Evolutionary conservation across 2,329 filamentous ascomycete species (phyloP), one percentile per base, ranked within the genome.

Genomic region (Penicillium sp.): DNA sequence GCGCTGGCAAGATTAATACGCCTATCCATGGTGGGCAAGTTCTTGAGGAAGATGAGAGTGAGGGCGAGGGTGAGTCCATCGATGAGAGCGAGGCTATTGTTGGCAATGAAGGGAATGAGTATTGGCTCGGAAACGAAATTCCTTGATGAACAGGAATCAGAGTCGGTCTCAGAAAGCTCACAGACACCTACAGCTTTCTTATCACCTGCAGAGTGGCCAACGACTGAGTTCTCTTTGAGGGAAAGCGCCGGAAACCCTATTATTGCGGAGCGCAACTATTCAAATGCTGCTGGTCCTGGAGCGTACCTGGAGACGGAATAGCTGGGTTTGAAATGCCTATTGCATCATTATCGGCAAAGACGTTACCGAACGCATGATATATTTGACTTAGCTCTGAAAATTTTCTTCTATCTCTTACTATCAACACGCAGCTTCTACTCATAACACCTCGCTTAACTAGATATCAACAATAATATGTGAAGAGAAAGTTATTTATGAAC

Each of bases 401-500:
- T 53, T 53, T 59, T 53, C 21, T 59, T 47, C 47, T 52, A 52
- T 58, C 46, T 47, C 38, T 31, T 48, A 29, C 53, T 21, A 38
- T 44, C 30, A 58, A 44, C 47, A 49, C 46, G n/a, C 58, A 47
- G 17, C 29, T 30, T 51, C 23, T 55, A 48, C 50, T 30, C 44
- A 21, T 9, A 55, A 55, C 50, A 60, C 58, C 50, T 59, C 19
- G 50, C 50, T 60, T 56, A 41, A 41, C 44, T 15, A 56, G 7
- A 21, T 47, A 26, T 21, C 11, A 48, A 41, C 15, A 29, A 47
- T 17, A 44, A 51, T 26, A 41, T 21, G 35, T 46, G 46, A 17
- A 30, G 2, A 29, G 46, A 44, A 45, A 7, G 15, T 15, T 23
- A 26, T 26, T 26, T 26, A 26, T 26, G 26, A 26, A 26, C 26